phyloP scores from a whole-genome alignment of 1,284 basidiomycete genomes.

The Leccinum laetum region DNA sequence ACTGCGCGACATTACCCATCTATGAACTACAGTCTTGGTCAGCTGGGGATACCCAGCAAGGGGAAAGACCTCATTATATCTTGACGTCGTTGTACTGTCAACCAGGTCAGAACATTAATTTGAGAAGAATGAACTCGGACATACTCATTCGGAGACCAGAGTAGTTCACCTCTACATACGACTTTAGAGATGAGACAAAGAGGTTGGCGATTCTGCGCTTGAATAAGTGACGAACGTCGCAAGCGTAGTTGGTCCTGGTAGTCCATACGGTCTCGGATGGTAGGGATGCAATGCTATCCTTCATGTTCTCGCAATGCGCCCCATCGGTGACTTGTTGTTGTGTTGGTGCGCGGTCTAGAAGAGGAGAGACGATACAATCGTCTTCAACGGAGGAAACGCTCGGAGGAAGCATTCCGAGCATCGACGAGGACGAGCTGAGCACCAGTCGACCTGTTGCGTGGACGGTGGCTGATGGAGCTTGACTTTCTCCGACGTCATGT shows the following conservation, averaged over 20 bases:
- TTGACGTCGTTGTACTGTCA: slow-evolving; percentile 92
- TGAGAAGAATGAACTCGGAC: too few species aligned
- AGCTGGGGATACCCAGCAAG: neutral
- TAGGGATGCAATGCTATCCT: slow-evolving; percentile 38
- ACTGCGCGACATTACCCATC: slow-evolving; percentile 81
- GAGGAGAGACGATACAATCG: slow-evolving; percentile 36
- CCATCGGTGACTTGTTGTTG: too few species aligned
- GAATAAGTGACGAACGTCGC: slow-evolving; percentile 61
- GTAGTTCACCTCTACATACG: slow-evolving; percentile 86
- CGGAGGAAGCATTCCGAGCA: too few species aligned
- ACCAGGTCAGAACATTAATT: too few species aligned
- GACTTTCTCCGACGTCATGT: too few species aligned
- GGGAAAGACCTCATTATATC: slow-evolving; percentile 63
- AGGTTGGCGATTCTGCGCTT: too few species aligned
- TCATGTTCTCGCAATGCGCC: too few species aligned
- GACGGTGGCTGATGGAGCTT: too few species aligned
- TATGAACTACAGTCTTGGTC: slow-evolving; percentile 57
- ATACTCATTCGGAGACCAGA: slow-evolving; percentile 88
- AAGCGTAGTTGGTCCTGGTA: slow-evolving; percentile 81
- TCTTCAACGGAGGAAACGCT: too few species aligned
- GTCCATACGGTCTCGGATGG: slow-evolving; percentile 66
- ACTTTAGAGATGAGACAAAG: too few species aligned
- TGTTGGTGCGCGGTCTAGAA: slow-evolving; percentile 15
- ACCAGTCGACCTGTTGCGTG: too few species aligned
- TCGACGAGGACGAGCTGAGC: neutral